phyloP scores from a whole-genome alignment of 208 protist species.

The Crithidia fasciculata region DNA sequence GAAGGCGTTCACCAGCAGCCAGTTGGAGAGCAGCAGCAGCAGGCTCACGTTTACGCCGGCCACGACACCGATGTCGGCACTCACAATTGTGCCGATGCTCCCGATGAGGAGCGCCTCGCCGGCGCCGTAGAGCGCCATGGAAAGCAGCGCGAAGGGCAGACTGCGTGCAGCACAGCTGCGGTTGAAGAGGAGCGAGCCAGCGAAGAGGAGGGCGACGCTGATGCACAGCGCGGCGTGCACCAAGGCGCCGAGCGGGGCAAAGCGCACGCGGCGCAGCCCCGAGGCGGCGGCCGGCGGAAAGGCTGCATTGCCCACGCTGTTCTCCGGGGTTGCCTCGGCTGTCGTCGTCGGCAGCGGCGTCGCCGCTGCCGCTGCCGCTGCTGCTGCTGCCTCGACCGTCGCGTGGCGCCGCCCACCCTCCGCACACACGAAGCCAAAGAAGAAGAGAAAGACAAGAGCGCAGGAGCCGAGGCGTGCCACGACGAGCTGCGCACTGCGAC shows the following conservation, averaged over 20 bases:
- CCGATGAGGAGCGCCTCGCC: slow-evolving; percentile 32
- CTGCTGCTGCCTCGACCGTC: not conserved
- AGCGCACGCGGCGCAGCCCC: not conserved
- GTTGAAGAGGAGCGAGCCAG: slow-evolving; percentile 1
- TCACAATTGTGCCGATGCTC: slow-evolving; percentile 23
- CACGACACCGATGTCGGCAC: slow-evolving; percentile 40
- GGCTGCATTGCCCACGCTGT: not conserved
- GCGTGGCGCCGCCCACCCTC: slow-evolving; percentile 2
- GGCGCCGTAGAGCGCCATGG: slow-evolving; percentile 33
- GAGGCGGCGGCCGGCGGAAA: not conserved
- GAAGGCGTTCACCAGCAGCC: slow-evolving; percentile 36
- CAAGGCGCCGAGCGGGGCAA: slow-evolving; percentile 9
- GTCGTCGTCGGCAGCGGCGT: too few species aligned
- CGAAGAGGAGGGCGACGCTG: slow-evolving; percentile 11
- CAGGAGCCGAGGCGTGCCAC: slow-evolving; percentile 21
- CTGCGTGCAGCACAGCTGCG: slow-evolving; percentile 11
- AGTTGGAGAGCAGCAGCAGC: slow-evolving; percentile 28
- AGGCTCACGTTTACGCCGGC: slow-evolving; percentile 34
- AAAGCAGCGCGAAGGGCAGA: slow-evolving; percentile 18
- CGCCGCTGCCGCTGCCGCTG: not conserved
- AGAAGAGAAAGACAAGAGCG: slow-evolving; percentile 12
- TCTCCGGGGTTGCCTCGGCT: too few species aligned
- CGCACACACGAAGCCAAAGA: slow-evolving; percentile 13
- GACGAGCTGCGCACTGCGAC: slow-evolving; percentile 32
- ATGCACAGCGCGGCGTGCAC: slow-evolving; percentile 24